Evolutionary conservation across 2,329 filamentous ascomycete genomes (phyloP), one percentile per base, ranked within the genome.

Genomic region (Arthrobotrys pseudoclavata): DNA sequence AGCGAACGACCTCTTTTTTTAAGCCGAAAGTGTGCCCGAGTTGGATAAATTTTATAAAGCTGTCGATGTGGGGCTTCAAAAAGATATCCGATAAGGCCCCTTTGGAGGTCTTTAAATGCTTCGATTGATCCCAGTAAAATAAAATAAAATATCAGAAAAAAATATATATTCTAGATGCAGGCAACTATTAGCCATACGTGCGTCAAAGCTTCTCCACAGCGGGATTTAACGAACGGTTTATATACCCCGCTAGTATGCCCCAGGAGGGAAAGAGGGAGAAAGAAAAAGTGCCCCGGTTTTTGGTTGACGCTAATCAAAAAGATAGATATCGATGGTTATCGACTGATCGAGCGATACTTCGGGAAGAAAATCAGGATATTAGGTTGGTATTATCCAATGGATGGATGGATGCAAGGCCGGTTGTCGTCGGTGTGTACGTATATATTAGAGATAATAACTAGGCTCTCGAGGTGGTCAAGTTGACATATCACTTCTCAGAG

Each of bases 191-290:
- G 55, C 55, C 29, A 40, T 60, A 34, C 55, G 31, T 60, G 55
- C 55, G 31, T 60, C 55, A 42, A 60, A 60, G 55, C 47, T 75
- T 53, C 63, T 63, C 69, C 69, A 72, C 62, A 75, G 70, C 71
- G 64, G 71, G 71, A 76, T 76, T 69, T 76, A 71, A 77, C 60
- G 52, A 70, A 74, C 62, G 4, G 61, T 63, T 53, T 71, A 67
- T 71, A 71, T 71, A 71, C 74, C 74, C 74, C 74, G 74, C 74
- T 50, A 57, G 50, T 53, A 47, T 26, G 31, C 61, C 61, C 48
- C 50, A 68, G 50, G 24, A 26, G 12, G 34, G 24, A 26, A 45
- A 29, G 20, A 55, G 22, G 13, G 10, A 55, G 20, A 31, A 55
- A 53, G 9, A 55, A 26, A 45, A 57, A 20, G 45, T 22, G 12